These are phyloP conservation scores for Spergularia bocconei DNA, from an alignment of 148 eudicot species.

Conservation along the genomic window DNA sequence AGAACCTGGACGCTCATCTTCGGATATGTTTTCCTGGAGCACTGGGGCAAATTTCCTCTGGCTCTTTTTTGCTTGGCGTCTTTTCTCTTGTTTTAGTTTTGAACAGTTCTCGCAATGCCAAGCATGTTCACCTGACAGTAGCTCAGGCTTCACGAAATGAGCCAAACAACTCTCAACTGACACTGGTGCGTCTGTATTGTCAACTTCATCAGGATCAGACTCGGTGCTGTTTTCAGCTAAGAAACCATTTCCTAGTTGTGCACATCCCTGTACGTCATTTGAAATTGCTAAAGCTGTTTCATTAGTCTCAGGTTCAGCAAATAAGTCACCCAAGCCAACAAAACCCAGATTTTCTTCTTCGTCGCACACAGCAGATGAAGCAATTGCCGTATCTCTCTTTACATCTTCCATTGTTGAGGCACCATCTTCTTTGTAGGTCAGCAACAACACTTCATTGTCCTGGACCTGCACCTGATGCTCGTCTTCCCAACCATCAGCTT, in stretches of 20 bases:
- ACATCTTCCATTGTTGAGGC: conserved; percentile 27
- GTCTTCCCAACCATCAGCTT: conserved; percentile 37
- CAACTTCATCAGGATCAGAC: conserved; percentile 91
- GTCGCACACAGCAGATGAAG: conserved; percentile 39
- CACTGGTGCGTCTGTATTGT: conserved; percentile 71
- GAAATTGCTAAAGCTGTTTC: conserved; percentile 30
- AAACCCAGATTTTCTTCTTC: conserved; percentile 51
- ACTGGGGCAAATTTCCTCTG: conserved; percentile 24
- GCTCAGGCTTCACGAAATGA: conserved; percentile 69
- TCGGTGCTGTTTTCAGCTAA: conserved; percentile 50
- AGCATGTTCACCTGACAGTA: conserved; percentile 71
- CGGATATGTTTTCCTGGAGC: conserved; percentile 18
- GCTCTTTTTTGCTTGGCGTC: conserved; percentile 37
- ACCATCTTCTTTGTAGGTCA: conserved; percentile 52
- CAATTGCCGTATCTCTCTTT: conserved; percentile 32
- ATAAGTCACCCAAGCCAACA: conserved; percentile 73
- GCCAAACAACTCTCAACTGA: conserved; percentile 83
- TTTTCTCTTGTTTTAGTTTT: conserved; percentile 45
- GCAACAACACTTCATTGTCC: conserved; percentile 53
- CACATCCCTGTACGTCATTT: conserved; percentile 23
- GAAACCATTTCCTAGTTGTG: conserved; percentile 35
- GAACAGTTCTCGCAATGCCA: conserved; percentile 97
- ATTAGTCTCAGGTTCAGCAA: conserved; percentile 68
- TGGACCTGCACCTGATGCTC: conserved; percentile 44
- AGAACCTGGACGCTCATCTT: conserved; percentile 29